A percentile compares a stretch with the other conserved stretches of the same genome.
Evolutionary conservation across 257 asterid genomes (phyloP).

Genomic region (Fraxinus quadrangulata): DNA sequence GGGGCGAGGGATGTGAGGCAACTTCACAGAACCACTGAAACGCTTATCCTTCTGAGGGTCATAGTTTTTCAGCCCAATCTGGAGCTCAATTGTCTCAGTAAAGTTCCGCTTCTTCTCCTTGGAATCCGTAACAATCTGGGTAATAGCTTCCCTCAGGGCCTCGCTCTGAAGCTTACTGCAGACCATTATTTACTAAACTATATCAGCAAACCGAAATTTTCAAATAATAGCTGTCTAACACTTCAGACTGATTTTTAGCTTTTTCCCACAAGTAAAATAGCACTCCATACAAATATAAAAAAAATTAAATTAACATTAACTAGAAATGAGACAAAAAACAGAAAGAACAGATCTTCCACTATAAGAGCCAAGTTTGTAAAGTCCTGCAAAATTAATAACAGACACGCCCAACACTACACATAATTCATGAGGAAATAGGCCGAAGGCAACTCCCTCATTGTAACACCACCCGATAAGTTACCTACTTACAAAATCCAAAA

Average conservation of each 20-base stretch:
- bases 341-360: background rate
- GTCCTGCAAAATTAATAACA: background rate
- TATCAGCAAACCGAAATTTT: too few relatives aligned
- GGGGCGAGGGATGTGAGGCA: constrained; percentile 30
- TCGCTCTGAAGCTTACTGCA: background rate
- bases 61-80: background rate
- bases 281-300: too few relatives aligned
- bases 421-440: background rate
- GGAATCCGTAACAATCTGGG: background rate
- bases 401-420: background rate
- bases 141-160: background rate
- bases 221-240: too few relatives aligned
- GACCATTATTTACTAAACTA: too few relatives aligned
- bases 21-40: constrained; percentile 11
- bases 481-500: background rate
- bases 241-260: too few relatives aligned
- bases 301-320: too few relatives aligned
- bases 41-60: background rate
- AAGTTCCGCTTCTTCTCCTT: background rate
- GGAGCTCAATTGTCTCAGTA: background rate
- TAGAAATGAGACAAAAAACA: background rate
- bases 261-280: too few relatives aligned
- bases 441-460: background rate
- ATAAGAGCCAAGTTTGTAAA: background rate
- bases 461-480: background rate